Base-by-base conservation (phyloP, 495 filamentous ascomycete genomes). In the Xylaria bambusicola region DNA sequence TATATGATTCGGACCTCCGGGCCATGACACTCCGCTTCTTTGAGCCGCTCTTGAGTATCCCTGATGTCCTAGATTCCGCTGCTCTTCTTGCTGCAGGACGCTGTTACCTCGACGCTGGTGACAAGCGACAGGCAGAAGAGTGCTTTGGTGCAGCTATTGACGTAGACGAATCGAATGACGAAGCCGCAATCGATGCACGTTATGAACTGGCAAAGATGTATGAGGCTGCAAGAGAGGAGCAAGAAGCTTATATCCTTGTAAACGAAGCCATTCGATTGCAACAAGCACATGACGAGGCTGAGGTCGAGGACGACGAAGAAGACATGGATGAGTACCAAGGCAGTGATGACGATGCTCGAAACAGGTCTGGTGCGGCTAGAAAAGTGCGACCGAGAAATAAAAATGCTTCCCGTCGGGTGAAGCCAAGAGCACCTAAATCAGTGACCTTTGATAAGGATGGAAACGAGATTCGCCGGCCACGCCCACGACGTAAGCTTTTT, bases 121-220 rank as follows among this genome's bases (percentile, higher is more conserved):
- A 84, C 27, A 76, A 83, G 18, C 76, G 82, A 53, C 82, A 88
- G 24, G 90, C 92, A 1, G 89, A 91, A 64, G 84, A 87, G 45
- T 88, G 84, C 64, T 96, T 89, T 62, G 79, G 86, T 9, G 81
- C 80, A 0, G 82, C 93, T 10, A 83, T 91, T 21, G 82, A 90
- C 42, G 77, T 84, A 56, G 88, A 96, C 57, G 62, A 82, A 12
- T 74, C 79, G 44, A 82, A 89, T 58, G 82, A 89, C 48, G 86
- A 92, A 51, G 87, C 87, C 13, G 64, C 65, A 10, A 68, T 71
- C 23, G 68, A 71, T 54, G 77, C 77, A 13, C 86, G 90, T 45
- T 84, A 89, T 13, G 78, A 88, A 60, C 77, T 97, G 15, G 91
- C 88, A 8, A 89, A 86, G 62, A 82, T 96, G 66, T 95, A 91